phyloP scores from a whole-genome alignment of 371 early-diverging fungal species.

The Saksenaea vasiformis region DNA sequence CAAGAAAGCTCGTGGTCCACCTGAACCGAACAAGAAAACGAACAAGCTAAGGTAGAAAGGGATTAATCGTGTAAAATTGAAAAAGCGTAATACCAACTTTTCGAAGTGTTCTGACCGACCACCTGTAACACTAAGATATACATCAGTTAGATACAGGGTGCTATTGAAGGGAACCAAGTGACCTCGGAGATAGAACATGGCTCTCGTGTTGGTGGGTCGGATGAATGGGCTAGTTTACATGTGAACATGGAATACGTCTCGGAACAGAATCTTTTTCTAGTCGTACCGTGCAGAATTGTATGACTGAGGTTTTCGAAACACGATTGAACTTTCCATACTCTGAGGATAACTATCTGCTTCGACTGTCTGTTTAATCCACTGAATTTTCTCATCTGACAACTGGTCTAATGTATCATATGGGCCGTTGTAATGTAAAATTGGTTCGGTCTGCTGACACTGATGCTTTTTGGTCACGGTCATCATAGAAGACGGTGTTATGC shows the following conservation, averaged over 20 bases:
- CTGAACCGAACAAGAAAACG: constrained; percentile 34
- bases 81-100: constrained; percentile 27
- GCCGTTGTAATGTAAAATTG: constrained; percentile 46
- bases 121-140: constrained; percentile 37
- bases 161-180: neutral
- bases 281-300: constrained; percentile 20
- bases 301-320: constrained; percentile 37
- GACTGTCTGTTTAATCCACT: constrained; percentile 37
- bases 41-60: constrained; percentile 20
- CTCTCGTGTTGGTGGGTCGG: constrained; percentile 22
- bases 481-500: neutral
- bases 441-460: constrained; percentile 16
- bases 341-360: constrained; percentile 22
- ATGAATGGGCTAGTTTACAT: neutral
- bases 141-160: constrained; percentile 3
- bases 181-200: constrained; percentile 44
- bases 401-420: constrained; percentile 42
- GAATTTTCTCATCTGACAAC: constrained; percentile 35
- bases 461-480: neutral
- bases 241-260: neutral
- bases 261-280: neutral
- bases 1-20: constrained; percentile 29
- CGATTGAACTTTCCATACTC: constrained; percentile 32
- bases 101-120: constrained; percentile 32
- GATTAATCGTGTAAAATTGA: neutral